Evolutionary conservation across 345 rosid species (phyloP), one percentile per base, ranked within the genome.

Genomic region (Tarenaya hassleriana): DNA sequence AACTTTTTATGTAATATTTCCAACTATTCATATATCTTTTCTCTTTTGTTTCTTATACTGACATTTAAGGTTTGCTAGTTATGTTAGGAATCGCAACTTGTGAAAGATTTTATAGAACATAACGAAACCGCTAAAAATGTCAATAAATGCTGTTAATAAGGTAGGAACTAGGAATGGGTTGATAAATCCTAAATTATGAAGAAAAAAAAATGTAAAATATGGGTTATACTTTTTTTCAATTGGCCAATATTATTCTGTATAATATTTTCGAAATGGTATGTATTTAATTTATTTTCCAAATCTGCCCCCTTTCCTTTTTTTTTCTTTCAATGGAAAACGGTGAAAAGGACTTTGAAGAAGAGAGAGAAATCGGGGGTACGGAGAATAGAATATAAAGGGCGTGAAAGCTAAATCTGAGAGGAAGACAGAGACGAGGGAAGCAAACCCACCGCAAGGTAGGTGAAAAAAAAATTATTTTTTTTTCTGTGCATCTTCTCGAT

Each of bases 361-460:
- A 8, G 18, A 18, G 51, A 13, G 13, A 34, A 34, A 33, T 8
- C 3, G 37, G 16, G 16, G 35, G 7, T 7, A 18, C 27, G 9
- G 21, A 24, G 10, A 55, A 55, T 16, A 9, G 31, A 43, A 33
- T 42, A 19, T 56, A 32, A 43, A 41, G 39, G 32, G 50, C 11
- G 33, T 19, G 17, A 42, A 55, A 55, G 16, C 34, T 40, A 21
- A 21, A 43, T 32, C 8, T n/a, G 4, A n/a, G n/a, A n/a, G n/a
- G n/a, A 16, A 20, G 43, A 42, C 5, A 32, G 3, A 14, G 21
- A 20, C 2, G 8, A 57, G 32, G 33, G 20, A 45, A 47, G 34
- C 7, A 3, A 47, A 34, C 45, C 8, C 47, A 35, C 5, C 50
- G 21, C 24, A 58, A 58, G 62, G 54, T 58, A 16, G 45, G 61